Evolutionary conservation across 2,329 filamentous ascomycete species (phyloP).

Genomic region (Trichophyton benhamiae): DNA sequence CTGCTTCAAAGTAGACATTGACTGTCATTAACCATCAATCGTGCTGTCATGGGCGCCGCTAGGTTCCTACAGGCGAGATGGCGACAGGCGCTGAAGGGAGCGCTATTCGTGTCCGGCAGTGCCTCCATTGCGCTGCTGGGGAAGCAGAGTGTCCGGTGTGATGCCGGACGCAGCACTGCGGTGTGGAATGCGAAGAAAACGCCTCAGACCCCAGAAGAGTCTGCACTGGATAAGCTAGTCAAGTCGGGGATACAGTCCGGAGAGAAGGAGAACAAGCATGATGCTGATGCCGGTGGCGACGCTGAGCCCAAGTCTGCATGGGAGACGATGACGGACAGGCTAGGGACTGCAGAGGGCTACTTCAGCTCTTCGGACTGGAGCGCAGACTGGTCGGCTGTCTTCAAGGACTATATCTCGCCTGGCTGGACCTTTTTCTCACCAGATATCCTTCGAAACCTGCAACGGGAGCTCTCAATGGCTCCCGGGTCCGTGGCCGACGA

Average conservation of each 20-base stretch:
- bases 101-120: slow-evolving; percentile 20
- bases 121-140: slow-evolving; percentile 15
- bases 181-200: slow-evolving; percentile 8
- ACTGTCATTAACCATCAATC: slow-evolving; percentile 15
- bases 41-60: slow-evolving; percentile 25
- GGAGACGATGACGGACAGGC: slow-evolving; percentile 40
- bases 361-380: slow-evolving; percentile 33
- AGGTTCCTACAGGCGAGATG: slow-evolving; percentile 24
- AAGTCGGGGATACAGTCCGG: not conserved
- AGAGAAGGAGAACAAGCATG: not conserved
- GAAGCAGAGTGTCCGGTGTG: slow-evolving; percentile 9
- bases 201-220: not conserved
- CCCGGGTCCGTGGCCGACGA: slow-evolving; percentile 82
- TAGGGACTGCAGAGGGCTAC: slow-evolving; percentile 30
- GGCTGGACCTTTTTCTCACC: slow-evolving; percentile 71
- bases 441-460: slow-evolving; percentile 66
- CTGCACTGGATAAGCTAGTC: not conserved
- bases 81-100: slow-evolving; percentile 25
- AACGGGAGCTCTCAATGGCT: slow-evolving; percentile 74
- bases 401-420: slow-evolving; percentile 63
- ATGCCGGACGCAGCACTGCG: slow-evolving; percentile 11
- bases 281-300: not conserved
- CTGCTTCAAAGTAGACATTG: not conserved
- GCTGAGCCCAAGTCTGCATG: slow-evolving; percentile 25
- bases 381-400: slow-evolving; percentile 36